Conservation (phyloP, 495 filamentous ascomycete species). For the Podospora bellae-mahoneyi region DNA sequence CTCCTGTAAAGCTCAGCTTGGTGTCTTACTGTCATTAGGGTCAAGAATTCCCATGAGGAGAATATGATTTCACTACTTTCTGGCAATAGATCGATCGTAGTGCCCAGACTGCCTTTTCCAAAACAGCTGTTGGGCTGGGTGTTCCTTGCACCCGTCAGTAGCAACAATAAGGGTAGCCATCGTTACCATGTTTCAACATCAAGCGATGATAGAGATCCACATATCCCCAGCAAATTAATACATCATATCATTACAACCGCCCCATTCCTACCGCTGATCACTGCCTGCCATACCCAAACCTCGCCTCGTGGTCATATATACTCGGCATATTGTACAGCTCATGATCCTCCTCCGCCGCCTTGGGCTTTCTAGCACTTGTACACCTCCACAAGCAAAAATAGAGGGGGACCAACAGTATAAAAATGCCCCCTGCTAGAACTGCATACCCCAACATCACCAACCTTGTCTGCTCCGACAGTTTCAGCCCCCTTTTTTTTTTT, state of each 20-base stretch:
- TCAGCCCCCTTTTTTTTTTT: conserved; percentile 25
- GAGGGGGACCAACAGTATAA: conserved; percentile 25
- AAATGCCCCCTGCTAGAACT: conserved; percentile 23
- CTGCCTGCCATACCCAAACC: neutral
- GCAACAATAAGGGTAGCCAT: too few species aligned
- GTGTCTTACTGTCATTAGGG: neutral
- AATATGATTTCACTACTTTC: neutral
- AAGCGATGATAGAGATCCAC: too few species aligned
- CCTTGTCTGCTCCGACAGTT: conserved; percentile 20
- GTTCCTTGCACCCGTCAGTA: too few species aligned
- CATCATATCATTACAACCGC: too few species aligned
- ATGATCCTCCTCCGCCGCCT: conserved; percentile 19
- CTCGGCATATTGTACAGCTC: conserved; percentile 19
- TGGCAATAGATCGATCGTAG: neutral
- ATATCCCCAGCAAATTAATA: too few species aligned
- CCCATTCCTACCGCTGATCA: neutral
- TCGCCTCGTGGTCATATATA: conserved; percentile 26
- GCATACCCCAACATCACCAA: conserved; percentile 30
- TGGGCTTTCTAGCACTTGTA: conserved; percentile 13
- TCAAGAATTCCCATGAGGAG: neutral
- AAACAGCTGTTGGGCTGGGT: too few species aligned
- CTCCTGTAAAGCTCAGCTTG: neutral
- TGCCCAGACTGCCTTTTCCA: neutral
- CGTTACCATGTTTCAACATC: too few species aligned
- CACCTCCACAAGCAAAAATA: conserved; percentile 29